Percentiles rank a stretch among this genome's conserved stretches.
These are phyloP conservation scores for Dioscorea dumetorum DNA, from an alignment of 106 monocot species.

Conservation along the genomic window DNA sequence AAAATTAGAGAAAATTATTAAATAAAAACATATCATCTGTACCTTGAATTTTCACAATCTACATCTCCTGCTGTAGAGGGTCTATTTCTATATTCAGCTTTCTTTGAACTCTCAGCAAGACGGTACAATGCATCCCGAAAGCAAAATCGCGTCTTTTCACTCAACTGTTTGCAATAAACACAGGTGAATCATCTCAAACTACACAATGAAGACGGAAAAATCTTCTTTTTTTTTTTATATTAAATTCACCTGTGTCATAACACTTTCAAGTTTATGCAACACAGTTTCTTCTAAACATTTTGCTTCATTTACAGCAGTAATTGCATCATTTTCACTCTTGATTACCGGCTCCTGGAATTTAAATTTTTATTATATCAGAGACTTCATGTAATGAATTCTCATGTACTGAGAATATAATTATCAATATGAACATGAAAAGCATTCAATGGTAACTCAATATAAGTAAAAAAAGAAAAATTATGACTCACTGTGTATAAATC, in stretches of 20 bases:
- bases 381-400: too few relatives aligned
- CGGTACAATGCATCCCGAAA: conserved; percentile 26
- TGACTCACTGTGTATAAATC: not conserved
- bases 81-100: not conserved
- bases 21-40: not conserved
- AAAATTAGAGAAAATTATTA: not conserved
- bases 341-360: too few relatives aligned
- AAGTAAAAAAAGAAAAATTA: too few relatives aligned
- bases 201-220: not conserved
- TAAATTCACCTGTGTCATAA: conserved; percentile 30
- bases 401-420: too few relatives aligned
- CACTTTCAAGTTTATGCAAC: conserved; percentile 33
- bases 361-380: too few relatives aligned
- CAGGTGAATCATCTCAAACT: not conserved
- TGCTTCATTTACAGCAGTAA: conserved; percentile 5
- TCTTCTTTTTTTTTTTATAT: not conserved
- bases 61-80: not conserved
- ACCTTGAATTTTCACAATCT: conserved; percentile 8
- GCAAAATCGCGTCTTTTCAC: conserved; percentile 20
- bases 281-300: conserved; percentile 18
- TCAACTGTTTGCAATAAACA: conserved; percentile 12
- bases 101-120: conserved; percentile 23
- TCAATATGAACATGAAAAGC: too few relatives aligned
- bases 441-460: too few relatives aligned
- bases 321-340: not conserved